Evolutionary conservation across 2,329 filamentous ascomycete genomes (phyloP), one percentile per base, ranked within the genome.

Genomic region (Botrytis deweyae): DNA sequence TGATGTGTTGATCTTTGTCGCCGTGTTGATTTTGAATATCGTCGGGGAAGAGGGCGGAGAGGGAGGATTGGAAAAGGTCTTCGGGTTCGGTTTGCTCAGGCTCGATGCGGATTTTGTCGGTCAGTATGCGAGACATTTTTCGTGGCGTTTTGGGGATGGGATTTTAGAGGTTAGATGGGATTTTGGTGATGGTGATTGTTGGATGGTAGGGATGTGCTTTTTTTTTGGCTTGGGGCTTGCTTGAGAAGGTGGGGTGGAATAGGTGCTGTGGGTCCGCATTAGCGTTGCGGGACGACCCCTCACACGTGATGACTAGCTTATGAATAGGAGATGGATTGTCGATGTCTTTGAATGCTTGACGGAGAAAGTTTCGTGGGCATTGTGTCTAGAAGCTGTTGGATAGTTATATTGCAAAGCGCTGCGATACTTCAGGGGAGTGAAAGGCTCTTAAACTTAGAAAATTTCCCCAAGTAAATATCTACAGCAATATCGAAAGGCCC

Each of bases 21-120:
- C 91, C 91, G 81, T 93, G 91, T 29, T 74, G 75, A 64, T 78
- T 90, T 74, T 85, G 86, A 71, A 90, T 84, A 82, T 93, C 91
- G 81, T 92, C 90, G 6, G 89, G 87, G 83, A 92, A 92, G 80
- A 93, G 88, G 76, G 89, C 85, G 75, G 87, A 88, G 1, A 92
- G 86, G 0, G 88, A 85, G 3, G 85, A 84, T 49, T 84, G 83
- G 78, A 93, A 86, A 77, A 88, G 87, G 81, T 92, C 89, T 81
- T 91, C 89, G 0, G 89, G 86, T 72, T 82, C 84, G 65, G 79
- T 80, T 73, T 75, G 75, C 38, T 81, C 79, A 6, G 82, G 81
- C 38, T 82, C 83, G 49, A 83, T 80, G 59, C 83, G 80, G 76
- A 87, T 83, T 64, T 84, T 84, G 75, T 84, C 81, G 42, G 83